Base-by-base conservation (phyloP, 2,329 filamentous ascomycete genomes). In the Botrytis deweyae region DNA sequence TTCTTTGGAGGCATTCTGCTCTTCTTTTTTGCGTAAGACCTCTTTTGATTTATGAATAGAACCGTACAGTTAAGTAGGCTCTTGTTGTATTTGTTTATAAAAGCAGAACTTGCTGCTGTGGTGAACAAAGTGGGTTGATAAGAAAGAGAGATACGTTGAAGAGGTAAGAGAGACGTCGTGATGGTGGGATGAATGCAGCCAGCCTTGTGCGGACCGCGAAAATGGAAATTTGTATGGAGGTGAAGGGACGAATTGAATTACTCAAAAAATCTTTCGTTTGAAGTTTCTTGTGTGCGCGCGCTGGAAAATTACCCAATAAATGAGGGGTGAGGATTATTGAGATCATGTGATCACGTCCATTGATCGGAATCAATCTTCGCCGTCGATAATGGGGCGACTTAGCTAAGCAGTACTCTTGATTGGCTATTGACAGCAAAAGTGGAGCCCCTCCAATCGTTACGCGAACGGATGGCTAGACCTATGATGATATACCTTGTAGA, bases 1-100 rank as follows among this genome's bases (percentile, higher is more conserved):
- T 98, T 98, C 89, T 99, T 99, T 84, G 96, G 96, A 85, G 94
- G 88, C 96, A 99, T 99, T 61, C 46, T 74, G 59, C 72, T 62
- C 62, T 76, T 80, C 58, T 77, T 83, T 84, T 87, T 89, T 81
- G 87, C 86, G 87, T 90, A 90, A 79, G 82, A 83, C 81, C 88
- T 85, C 81, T 83, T 85, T 78, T 85, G 83, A 83, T 85, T 83
- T 66, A 87, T 78, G 81, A 84, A 79, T 22, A 72, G 71, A 79
- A 81, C 80, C 78, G 80, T 80, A 81, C 79, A 80, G 79, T 76
- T 78, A 82, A 81, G 78, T 80, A 81, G 80, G 80, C 78, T 79
- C 71, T 42, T 40, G 42, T 68, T 68, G 29, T 58, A 29, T 8
- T 61, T 70, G 70, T 76, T 73, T 73, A 79, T 80, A 81, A 82